A percentile compares a stretch with the other conserved stretches of the same genome.
Conservation (phyloP, 768 basidiomycete genomes). For the Coprinellus aureogranulatus region DNA sequence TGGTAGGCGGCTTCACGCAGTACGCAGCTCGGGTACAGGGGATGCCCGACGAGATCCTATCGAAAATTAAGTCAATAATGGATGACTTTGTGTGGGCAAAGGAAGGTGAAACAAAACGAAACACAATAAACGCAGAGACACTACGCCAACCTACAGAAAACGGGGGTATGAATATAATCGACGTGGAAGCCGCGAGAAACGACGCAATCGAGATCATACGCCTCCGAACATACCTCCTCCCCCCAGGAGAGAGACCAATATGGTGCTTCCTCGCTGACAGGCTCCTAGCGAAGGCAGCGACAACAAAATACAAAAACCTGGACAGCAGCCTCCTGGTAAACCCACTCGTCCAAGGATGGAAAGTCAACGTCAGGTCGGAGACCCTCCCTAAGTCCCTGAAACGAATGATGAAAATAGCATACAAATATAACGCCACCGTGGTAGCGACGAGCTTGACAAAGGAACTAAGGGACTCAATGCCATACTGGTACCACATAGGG, state of each 20-base stretch:
- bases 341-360: constrained; percentile 28
- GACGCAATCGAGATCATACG: constrained; percentile 25
- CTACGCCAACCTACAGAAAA: constrained; percentile 11
- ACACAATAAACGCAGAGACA: constrained; percentile 17
- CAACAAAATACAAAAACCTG: neutral
- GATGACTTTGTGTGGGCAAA: constrained; percentile 24
- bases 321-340: constrained; percentile 10
- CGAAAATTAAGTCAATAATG: constrained; percentile 17
- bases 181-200: constrained; percentile 24
- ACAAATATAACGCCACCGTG: constrained; percentile 15
- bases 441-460: constrained; percentile 12
- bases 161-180: constrained; percentile 26
- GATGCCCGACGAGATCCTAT: constrained; percentile 28
- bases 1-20: constrained; percentile 30
- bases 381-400: constrained; percentile 4
- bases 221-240: constrained; percentile 20
- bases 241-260: constrained; percentile 13
- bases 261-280: constrained; percentile 30
- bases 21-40: constrained; percentile 34
- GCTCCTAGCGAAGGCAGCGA: constrained; percentile 12
- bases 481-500: constrained; percentile 31
- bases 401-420: constrained; percentile 18
- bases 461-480: constrained; percentile 14
- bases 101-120: constrained; percentile 12
- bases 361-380: neutral